A percentile compares a stretch with the other conserved stretches of the same genome.
phyloP scores from a whole-genome alignment of 805 yeast genomes.

The Pichia thaimueangensis region DNA sequence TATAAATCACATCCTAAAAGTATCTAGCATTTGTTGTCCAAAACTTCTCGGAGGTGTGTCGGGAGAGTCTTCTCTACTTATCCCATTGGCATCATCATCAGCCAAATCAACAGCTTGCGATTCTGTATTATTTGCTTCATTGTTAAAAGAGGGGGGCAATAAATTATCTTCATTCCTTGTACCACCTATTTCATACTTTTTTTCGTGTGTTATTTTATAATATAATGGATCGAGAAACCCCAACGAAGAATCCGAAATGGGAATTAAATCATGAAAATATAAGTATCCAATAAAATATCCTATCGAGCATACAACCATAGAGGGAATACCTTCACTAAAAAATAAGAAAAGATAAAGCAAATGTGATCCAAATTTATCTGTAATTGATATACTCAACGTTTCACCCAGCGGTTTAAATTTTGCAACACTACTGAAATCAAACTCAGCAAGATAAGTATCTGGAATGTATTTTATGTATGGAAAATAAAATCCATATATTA shows the following conservation, averaged over 20 bases:
- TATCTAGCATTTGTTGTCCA: slow-evolving; percentile 54
- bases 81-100: neutral
- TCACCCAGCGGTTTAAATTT: slow-evolving; percentile 26
- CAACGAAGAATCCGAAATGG: slow-evolving; percentile 33
- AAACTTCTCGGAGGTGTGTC: slow-evolving; percentile 61
- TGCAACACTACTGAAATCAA: slow-evolving; percentile 27
- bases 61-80: slow-evolving; percentile 48
- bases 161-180: neutral
- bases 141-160: slow-evolving; percentile 12
- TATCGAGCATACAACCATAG: slow-evolving; percentile 33
- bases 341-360: slow-evolving; percentile 9
- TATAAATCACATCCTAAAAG: slow-evolving; percentile 37
- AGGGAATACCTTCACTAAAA: slow-evolving; percentile 39
- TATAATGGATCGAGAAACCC: slow-evolving; percentile 17
- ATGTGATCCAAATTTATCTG: slow-evolving; percentile 14
- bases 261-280: slow-evolving; percentile 37
- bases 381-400: slow-evolving; percentile 15
- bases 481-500: slow-evolving; percentile 34
- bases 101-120: slow-evolving; percentile 5
- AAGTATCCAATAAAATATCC: slow-evolving; percentile 42
- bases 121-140: slow-evolving; percentile 17
- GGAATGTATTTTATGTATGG: slow-evolving; percentile 37
- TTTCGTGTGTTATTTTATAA: slow-evolving; percentile 12
- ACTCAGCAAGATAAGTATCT: slow-evolving; percentile 33
- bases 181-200: slow-evolving; percentile 6